Evolutionary conservation across 768 basidiomycete genomes (phyloP).

Genomic region (Agrocybe praecox): DNA sequence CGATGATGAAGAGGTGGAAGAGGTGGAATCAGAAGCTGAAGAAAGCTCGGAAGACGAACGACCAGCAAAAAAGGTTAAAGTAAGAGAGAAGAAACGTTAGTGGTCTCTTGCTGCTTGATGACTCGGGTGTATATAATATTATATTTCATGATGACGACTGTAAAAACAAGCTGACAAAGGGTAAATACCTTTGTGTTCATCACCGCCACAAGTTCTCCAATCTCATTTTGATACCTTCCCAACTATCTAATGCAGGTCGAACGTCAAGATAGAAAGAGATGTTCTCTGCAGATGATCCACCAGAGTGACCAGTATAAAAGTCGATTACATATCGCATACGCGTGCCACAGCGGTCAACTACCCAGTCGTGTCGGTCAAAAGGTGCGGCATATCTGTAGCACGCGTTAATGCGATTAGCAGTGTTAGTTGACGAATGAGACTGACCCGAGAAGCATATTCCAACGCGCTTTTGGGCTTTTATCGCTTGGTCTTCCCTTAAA

Average conservation of each 20-base stretch:
- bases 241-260: conserved; percentile 90
- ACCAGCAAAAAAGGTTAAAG: conserved; percentile 59
- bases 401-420: conserved; percentile 7
- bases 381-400: conserved; percentile 81
- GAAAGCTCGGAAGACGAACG: conserved; percentile 53
- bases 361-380: conserved; percentile 98
- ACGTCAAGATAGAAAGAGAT: conserved; percentile 94
- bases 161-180: neutral
- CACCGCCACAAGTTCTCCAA: conserved; percentile 54
- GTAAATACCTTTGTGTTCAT: conserved; percentile 19
- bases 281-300: conserved; percentile 45
- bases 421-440: conserved; percentile 27
- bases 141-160: conserved; percentile 5
- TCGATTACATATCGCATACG: conserved; percentile 95
- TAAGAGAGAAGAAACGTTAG: conserved; percentile 50
- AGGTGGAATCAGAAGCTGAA: conserved; percentile 34
- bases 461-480: conserved; percentile 76
- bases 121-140: conserved; percentile 6
- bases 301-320: conserved; percentile 86
- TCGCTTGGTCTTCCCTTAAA: conserved; percentile 90
- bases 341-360: conserved; percentile 90
- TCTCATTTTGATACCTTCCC: conserved; percentile 92
- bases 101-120: neutral
- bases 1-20: conserved; percentile 51
- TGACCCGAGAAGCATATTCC: conserved; percentile 86